Evolutionary conservation across 129 eudicot species (phyloP), one percentile per base, ranked within the genome.

Genomic region (Lactuca sativa): DNA sequence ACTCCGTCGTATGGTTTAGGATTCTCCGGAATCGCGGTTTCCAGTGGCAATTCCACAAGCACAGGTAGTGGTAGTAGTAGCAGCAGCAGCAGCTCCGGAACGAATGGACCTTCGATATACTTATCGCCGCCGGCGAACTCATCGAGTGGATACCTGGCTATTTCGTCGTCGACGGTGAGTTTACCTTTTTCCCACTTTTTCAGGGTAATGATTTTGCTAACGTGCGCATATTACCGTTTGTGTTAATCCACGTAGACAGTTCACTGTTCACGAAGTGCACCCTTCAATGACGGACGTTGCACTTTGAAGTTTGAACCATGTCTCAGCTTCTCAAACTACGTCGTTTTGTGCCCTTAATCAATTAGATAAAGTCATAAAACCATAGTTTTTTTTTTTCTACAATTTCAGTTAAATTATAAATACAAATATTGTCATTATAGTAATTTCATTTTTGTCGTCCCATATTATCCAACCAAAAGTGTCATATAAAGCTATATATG

Each of bases 71-170:
- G 73, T 67, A 9, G 60, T 0, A 69, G 70, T 11, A 18, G 67
- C 0, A 40, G 47, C 10, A n/a, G 47, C 10, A n/a, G 53, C 5
- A 14, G 74, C 1, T 59, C 67, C 0, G 36, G 74, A 4, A 0
- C 67, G 43, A 59, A 74, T 47, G 57, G 70, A 40, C 74, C 78
- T 6, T 61, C 75, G 64, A 37, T 76, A 12, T 76, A 76, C 54
- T 54, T 76, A 48, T 53, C 81, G 60, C 76, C 81, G 68, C 63
- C 90, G 64, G 83, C 72, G n/a, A 73, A 82, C 36, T 82, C 95
- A 11, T 83, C 96, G 3, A 62, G 74, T n/a, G 98, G 98, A 1
- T 92, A 92, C 41, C 68, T 92, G 67, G 82, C 98, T 5, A 89
- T 92, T 41, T 81, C 91, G 57, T 82, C 87, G 30, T 79, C 79